phyloP scores from a whole-genome alignment of 768 basidiomycete genomes.

The Butyriboletus loyo region DNA sequence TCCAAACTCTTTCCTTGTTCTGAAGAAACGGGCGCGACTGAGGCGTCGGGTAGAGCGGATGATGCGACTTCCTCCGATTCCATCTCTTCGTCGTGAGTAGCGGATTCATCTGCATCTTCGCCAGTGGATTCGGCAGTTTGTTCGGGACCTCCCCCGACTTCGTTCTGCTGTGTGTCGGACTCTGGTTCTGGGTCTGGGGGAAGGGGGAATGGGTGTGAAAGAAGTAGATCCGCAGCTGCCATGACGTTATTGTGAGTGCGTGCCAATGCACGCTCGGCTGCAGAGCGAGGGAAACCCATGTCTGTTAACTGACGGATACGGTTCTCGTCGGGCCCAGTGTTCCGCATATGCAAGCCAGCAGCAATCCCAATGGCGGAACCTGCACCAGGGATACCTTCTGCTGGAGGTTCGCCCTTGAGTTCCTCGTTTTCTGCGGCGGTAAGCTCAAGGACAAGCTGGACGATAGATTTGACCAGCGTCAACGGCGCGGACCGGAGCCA shows the following conservation, averaged over 20 bases:
- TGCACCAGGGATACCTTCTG: constrained; percentile 33
- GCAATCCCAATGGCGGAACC: constrained; percentile 31
- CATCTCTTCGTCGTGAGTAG: constrained; percentile 28
- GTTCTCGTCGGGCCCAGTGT: constrained; percentile 65
- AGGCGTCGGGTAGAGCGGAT: constrained; percentile 14
- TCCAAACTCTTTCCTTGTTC: constrained; percentile 47
- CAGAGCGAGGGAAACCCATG: constrained; percentile 95
- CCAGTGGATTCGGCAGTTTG: constrained; percentile 31
- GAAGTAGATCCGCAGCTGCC: constrained; percentile 82
- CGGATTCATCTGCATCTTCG: constrained; percentile 22
- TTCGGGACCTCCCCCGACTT: constrained; percentile 14
- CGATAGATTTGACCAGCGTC: constrained; percentile 69
- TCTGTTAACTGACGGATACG: constrained; percentile 83
- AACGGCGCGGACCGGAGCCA: constrained; percentile 82
- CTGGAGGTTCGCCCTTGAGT: constrained; percentile 43
- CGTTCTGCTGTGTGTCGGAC: constrained; percentile 17
- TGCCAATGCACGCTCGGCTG: constrained; percentile 77
- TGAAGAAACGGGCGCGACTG: constrained; percentile 9
- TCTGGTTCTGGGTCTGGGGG: constrained; percentile 57
- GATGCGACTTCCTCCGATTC: constrained; percentile 21
- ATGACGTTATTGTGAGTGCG: constrained; percentile 87
- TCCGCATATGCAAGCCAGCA: constrained; percentile 32
- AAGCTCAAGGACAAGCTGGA: constrained; percentile 77
- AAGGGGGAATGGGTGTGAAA: constrained; percentile 78
- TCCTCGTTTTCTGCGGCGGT: constrained; percentile 82